Conservation (phyloP, 2,329 filamentous ascomycete species). For the Clonostachys sp. region DNA sequence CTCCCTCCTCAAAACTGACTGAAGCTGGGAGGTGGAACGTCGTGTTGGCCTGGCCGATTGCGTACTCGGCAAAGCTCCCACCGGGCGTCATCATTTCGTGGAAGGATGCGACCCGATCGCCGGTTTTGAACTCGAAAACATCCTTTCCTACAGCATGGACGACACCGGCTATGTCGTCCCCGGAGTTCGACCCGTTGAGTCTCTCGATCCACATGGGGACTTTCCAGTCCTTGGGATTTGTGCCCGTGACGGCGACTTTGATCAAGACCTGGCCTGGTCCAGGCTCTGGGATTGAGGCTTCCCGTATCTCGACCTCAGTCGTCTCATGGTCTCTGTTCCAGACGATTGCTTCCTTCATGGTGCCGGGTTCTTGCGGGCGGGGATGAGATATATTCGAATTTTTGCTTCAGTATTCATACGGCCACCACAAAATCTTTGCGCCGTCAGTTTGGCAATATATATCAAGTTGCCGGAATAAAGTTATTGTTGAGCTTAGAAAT, state of each 20-base stretch:
- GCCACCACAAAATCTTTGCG: no score
- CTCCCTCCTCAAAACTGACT: conserved; percentile 49
- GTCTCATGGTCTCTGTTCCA: no score
- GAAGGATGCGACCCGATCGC: conserved; percentile 43
- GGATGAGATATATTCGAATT: no score
- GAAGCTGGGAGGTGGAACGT: conserved; percentile 49
- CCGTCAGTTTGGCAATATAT: no score
- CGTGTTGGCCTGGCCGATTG: conserved; percentile 47
- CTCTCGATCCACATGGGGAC: background rate
- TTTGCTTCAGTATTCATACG: no score
- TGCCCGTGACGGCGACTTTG: conserved; percentile 10
- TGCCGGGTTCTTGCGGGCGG: no score
- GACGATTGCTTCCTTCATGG: no score
- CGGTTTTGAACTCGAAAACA: conserved; percentile 39
- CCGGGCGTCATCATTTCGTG: conserved; percentile 14
- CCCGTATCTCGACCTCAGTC: conserved; percentile 1
- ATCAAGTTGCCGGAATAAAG: no score
- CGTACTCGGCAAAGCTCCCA: conserved; percentile 59
- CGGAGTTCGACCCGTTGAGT: conserved; percentile 6
- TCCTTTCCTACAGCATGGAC: conserved; percentile 44
- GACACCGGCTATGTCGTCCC: conserved; percentile 32
- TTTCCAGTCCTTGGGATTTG: conserved; percentile 15
- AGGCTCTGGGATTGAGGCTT: conserved; percentile 7
- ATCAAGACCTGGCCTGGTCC: conserved; percentile 10
- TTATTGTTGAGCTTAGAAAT: no score